A percentile compares a stretch with the other conserved stretches of the same genome.
Conservation (phyloP, 1,284 basidiomycete genomes). For the Paramarasmius palmivorus region DNA sequence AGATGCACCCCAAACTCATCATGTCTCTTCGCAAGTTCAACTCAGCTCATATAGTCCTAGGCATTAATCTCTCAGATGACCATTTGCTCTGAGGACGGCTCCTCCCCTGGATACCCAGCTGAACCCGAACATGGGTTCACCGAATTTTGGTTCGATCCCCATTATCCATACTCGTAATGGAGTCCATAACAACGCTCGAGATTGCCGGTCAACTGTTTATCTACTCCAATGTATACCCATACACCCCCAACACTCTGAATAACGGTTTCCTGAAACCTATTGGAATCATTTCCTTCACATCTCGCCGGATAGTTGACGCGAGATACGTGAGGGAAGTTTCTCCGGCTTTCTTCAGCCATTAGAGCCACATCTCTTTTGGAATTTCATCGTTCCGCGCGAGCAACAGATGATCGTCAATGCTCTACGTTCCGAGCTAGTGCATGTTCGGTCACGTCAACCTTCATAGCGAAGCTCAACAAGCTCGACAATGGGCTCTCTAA, state of each 20-base stretch:
- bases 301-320: conserved; percentile 1
- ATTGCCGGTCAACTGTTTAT: conserved; percentile 9
- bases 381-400: conserved; percentile 4
- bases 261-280: background rate
- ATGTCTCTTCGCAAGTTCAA: background rate
- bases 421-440: conserved; percentile 4
- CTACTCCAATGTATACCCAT: conserved; percentile 1
- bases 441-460: conserved; percentile 3
- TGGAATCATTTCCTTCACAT: conserved; percentile 9
- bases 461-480: conserved; percentile 6
- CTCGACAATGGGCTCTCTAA: conserved; percentile 4
- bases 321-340: conserved; percentile 3
- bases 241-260: conserved; percentile 7
- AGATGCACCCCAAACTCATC: background rate
- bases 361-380: conserved; percentile 8
- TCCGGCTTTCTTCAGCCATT: conserved; percentile 4
- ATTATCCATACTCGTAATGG: conserved; percentile 4
- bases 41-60: conserved; percentile 5
- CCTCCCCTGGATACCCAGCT: conserved; percentile 12
- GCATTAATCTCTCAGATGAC: conserved; percentile 13
- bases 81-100: conserved; percentile 10
- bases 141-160: conserved; percentile 9
- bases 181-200: conserved; percentile 10
- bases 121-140: conserved; percentile 9
- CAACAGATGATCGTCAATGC: conserved; percentile 10